A percentile compares a stretch with the other conserved stretches of the same genome.
Evolutionary conservation across 1,284 basidiomycete genomes (phyloP).

Genomic region (Rhodotorula mucilaginosa): DNA sequence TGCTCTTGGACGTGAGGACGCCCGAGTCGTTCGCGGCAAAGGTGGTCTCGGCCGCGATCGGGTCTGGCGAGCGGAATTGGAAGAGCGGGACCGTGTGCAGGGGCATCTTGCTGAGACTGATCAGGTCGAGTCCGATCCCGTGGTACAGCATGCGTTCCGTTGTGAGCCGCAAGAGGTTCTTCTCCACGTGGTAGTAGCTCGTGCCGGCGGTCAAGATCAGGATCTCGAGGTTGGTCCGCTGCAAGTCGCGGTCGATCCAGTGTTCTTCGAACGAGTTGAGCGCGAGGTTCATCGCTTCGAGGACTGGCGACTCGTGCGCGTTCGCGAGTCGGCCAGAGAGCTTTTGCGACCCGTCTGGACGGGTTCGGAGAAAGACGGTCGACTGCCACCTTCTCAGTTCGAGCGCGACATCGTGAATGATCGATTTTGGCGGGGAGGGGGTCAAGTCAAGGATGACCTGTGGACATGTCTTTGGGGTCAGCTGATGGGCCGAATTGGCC

Average conservation of each 20-base stretch:
- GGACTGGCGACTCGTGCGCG: constrained; percentile 90
- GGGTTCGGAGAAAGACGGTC: constrained; percentile 37
- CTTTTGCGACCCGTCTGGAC: constrained; percentile 56
- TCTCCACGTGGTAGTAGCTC: constrained; percentile 88
- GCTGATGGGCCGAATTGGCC: background rate
- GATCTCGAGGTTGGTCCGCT: constrained; percentile 81
- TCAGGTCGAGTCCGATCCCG: constrained; percentile 83
- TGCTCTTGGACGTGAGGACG: background rate
- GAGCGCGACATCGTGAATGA: constrained; percentile 29
- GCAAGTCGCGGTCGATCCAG: constrained; percentile 92
- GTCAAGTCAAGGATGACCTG: constrained; percentile 85
- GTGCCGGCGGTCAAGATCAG: constrained; percentile 83
- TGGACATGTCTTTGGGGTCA: too few relatives aligned
- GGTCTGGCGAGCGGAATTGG: constrained; percentile 37
- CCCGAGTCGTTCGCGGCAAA: background rate
- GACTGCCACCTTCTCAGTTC: constrained; percentile 36
- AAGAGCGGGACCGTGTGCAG: constrained; percentile 68
- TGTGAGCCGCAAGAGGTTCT: constrained; percentile 82
- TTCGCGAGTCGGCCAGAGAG: constrained; percentile 74
- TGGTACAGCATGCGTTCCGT: constrained; percentile 95
- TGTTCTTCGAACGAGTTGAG: constrained; percentile 92
- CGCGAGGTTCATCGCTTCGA: constrained; percentile 90
- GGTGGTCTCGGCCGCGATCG: constrained; percentile 4
- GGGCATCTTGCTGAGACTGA: constrained; percentile 88
- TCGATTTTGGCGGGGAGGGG: constrained; percentile 22